Evolutionary conservation across 257 asterid genomes (phyloP).

Genomic region (Ocimum tenuiflorum): DNA sequence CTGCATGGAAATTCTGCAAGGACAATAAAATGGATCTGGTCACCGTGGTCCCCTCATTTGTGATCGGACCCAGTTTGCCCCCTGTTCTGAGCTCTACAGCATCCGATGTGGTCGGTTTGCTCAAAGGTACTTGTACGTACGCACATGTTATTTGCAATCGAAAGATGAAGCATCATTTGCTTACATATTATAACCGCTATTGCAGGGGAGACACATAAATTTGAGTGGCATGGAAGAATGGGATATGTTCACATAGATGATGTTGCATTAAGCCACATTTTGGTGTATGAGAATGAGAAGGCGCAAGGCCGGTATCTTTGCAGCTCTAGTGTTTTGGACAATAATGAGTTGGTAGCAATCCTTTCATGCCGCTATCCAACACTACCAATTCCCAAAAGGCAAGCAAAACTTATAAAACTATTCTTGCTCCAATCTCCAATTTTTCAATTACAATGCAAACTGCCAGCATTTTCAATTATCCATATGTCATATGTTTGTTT

Average conservation of each 20-base stretch:
- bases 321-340: slow-evolving; percentile 56
- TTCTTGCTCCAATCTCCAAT: too few relatives aligned
- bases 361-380: slow-evolving; percentile 54
- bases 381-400: slow-evolving; percentile 66
- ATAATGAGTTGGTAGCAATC: slow-evolving; percentile 40
- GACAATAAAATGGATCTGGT: slow-evolving; percentile 58
- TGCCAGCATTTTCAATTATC: too few relatives aligned
- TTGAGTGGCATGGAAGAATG: slow-evolving; percentile 82
- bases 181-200: too few relatives aligned
- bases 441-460: too few relatives aligned
- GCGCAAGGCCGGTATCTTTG: slow-evolving; percentile 78
- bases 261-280: slow-evolving; percentile 69
- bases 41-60: slow-evolving; percentile 63
- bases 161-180: neutral
- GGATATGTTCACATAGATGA: slow-evolving; percentile 92
- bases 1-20: slow-evolving; percentile 81
- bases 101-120: slow-evolving; percentile 74
- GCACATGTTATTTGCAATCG: too few relatives aligned
- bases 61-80: slow-evolving; percentile 73
- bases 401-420: too few relatives aligned
- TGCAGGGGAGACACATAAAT: slow-evolving; percentile 59
- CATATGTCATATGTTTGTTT: too few relatives aligned
- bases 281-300: slow-evolving; percentile 44
- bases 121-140: slow-evolving; percentile 35
- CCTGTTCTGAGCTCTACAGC: slow-evolving; percentile 61